Evolutionary conservation across 257 asterid species (phyloP).

Genomic region (Anisodus acutangulus): DNA sequence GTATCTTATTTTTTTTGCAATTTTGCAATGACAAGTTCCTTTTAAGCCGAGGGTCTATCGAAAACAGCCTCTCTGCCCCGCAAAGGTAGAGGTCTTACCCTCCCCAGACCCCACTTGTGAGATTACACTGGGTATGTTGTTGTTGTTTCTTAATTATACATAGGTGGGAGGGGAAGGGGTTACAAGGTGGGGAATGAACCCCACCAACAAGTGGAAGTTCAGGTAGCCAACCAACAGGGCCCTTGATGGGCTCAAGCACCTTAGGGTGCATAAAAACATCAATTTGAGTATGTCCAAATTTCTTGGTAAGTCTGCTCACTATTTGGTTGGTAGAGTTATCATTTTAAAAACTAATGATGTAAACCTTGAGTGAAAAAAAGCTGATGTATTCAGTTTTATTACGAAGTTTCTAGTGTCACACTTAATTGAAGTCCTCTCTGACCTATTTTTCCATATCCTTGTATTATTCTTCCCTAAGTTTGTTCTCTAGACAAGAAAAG

Average conservation of each 20-base stretch:
- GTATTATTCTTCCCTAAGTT: not conserved
- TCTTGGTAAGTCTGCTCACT: not conserved
- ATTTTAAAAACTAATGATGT: not conserved
- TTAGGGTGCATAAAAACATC: conserved; percentile 13
- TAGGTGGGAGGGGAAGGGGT: not conserved
- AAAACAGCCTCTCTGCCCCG: too few species aligned
- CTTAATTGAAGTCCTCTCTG: conserved; percentile 12
- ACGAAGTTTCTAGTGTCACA: not conserved
- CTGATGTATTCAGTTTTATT: conserved; percentile 9
- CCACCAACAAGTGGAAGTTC: not conserved
- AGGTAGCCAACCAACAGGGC: not conserved
- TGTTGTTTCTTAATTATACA: not conserved
- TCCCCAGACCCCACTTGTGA: too few species aligned
- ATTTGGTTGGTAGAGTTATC: not conserved
- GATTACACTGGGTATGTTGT: too few species aligned
- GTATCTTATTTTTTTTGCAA: too few species aligned
- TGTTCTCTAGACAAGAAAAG: conserved; percentile 23
- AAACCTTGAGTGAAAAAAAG: not conserved
- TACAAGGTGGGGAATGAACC: not conserved
- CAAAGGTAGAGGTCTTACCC: too few species aligned
- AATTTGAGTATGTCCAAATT: not conserved
- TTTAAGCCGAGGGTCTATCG: too few species aligned
- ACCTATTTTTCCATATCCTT: not conserved
- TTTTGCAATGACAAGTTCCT: too few species aligned
- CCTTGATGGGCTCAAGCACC: not conserved